Conservation (phyloP, 306 rosid genomes). For the Begonia fuchsioides region DNA sequence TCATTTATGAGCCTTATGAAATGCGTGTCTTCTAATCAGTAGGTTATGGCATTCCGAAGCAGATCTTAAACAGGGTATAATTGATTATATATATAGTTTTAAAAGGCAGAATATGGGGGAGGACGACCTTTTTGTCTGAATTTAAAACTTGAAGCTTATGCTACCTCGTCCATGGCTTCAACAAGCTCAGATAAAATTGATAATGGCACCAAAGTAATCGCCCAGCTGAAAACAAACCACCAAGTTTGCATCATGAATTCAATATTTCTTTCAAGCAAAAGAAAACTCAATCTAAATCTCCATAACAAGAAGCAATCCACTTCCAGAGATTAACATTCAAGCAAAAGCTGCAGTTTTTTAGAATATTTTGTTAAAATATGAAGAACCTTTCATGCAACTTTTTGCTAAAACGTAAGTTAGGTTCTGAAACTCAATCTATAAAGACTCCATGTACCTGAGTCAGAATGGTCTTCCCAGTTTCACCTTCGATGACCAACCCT, state of each 20-base stretch:
- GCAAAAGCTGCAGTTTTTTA: neutral
- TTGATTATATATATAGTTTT: no score
- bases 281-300: neutral
- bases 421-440: neutral
- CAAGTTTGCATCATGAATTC: neutral
- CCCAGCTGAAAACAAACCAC: slow-evolving; percentile 41
- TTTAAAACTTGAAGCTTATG: no score
- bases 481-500: slow-evolving; percentile 69
- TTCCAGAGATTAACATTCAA: neutral
- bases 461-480: slow-evolving; percentile 63
- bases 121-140: no score
- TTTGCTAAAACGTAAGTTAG: no score
- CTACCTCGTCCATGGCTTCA: no score
- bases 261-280: no score
- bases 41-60: no score
- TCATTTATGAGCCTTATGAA: no score
- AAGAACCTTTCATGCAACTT: neutral
- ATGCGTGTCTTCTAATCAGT: no score
- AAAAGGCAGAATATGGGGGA: no score
- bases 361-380: neutral
- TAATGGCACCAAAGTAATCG: slow-evolving; percentile 36
- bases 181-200: slow-evolving; percentile 23
- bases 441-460: slow-evolving; percentile 41
- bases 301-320: neutral
- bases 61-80: no score